Conservation (phyloP, 805 yeast genomes). For the Debaryomyces tyrocola region DNA sequence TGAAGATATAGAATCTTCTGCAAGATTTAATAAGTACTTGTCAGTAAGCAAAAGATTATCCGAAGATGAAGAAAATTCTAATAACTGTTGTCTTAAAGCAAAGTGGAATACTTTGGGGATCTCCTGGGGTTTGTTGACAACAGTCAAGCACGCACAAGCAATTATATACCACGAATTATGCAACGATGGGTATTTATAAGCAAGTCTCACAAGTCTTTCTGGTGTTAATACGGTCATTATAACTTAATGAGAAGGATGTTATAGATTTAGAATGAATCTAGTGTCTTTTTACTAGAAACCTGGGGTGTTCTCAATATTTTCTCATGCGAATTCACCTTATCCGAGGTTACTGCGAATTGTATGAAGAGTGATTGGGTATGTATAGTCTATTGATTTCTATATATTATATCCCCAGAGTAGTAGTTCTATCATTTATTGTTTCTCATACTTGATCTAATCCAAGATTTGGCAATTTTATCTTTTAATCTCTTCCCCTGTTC, state of each 20-base stretch:
- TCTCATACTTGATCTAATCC: conserved; percentile 45
- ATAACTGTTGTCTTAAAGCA: conserved; percentile 50
- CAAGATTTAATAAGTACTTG: conserved; percentile 31
- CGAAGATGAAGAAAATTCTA: conserved; percentile 24
- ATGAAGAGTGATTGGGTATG: no score
- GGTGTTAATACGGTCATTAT: conserved; percentile 44
- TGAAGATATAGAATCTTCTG: conserved; percentile 40
- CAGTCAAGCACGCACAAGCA: conserved; percentile 80
- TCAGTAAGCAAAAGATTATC: conserved; percentile 32
- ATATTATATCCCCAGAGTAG: no score
- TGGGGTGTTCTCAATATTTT: no score
- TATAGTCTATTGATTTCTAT: no score
- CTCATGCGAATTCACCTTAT: no score
- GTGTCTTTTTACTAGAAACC: no score
- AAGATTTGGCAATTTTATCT: conserved; percentile 54
- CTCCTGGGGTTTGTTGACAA: conserved; percentile 80
- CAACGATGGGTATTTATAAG: conserved; percentile 55
- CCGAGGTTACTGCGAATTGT: no score
- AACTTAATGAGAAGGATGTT: background rate
- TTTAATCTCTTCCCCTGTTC: conserved; percentile 48
- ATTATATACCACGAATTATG: conserved; percentile 68
- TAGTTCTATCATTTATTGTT: conserved; percentile 4
- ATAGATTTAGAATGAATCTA: no score
- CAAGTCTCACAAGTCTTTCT: conserved; percentile 52
- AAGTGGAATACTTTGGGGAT: conserved; percentile 73